Conservation (phyloP, 2,329 filamentous ascomycete species). For the Verticillium klebahnii region DNA sequence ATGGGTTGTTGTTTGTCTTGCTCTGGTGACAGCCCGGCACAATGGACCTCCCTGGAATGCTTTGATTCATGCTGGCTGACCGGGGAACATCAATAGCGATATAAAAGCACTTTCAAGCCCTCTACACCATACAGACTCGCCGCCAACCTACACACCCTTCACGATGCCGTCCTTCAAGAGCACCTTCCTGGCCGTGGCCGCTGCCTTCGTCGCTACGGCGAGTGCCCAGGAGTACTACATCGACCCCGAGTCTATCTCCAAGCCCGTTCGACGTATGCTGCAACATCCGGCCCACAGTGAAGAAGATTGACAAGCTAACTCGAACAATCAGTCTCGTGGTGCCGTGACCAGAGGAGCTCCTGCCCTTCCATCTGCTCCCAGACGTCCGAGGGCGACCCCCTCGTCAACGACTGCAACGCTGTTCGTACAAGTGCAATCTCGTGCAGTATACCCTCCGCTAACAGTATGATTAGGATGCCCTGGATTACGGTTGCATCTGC, state of each 20-base stretch:
- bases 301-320: not conserved
- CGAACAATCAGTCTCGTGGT: slow-evolving; percentile 54
- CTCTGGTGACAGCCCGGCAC: not conserved
- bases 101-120: not conserved
- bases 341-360: slow-evolving; percentile 52
- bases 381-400: slow-evolving; percentile 41
- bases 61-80: slow-evolving; percentile 5
- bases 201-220: slow-evolving; percentile 41
- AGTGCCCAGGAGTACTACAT: slow-evolving; percentile 53
- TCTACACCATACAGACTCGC: not conserved
- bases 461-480: slow-evolving; percentile 35
- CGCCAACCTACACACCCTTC: not conserved
- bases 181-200: slow-evolving; percentile 48
- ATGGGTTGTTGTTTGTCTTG: not conserved
- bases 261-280: slow-evolving; percentile 46
- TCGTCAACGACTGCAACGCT: slow-evolving; percentile 63
- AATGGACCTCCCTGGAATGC: slow-evolving; percentile 7
- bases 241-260: slow-evolving; percentile 54
- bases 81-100: slow-evolving; percentile 6
- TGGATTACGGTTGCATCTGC: slow-evolving; percentile 72
- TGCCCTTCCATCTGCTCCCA: slow-evolving; percentile 73
- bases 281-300: not conserved
- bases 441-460: not conserved
- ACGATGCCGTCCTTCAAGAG: slow-evolving; percentile 53
- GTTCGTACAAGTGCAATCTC: slow-evolving; percentile 36